These are phyloP conservation scores for Scleroderma bovista DNA, from an alignment of 768 basidiomycete genomes.

Conservation along the genomic window DNA sequence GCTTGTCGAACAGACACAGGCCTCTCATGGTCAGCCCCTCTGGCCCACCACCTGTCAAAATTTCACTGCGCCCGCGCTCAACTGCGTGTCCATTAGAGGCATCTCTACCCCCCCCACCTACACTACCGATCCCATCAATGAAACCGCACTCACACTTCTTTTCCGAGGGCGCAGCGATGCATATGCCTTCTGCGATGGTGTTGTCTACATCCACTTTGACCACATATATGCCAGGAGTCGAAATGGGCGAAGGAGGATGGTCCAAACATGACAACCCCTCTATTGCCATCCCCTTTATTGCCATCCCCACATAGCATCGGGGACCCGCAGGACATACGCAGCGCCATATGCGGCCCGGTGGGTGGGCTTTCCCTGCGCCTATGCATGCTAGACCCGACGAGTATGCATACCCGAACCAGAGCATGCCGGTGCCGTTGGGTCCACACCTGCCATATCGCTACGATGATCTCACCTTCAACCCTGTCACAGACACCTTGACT, in stretches of 20 bases:
- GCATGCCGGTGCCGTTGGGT: background rate
- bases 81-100: constrained; percentile 1
- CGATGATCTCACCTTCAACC: too few relatives aligned
- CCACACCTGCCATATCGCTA: background rate
- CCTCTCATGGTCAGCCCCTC: background rate
- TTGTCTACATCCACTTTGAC: constrained; percentile 1
- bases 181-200: background rate
- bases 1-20: background rate
- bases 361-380: background rate
- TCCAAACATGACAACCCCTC: background rate
- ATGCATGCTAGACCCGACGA: background rate
- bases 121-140: background rate
- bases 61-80: background rate
- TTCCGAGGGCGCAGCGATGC: background rate
- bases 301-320: background rate
- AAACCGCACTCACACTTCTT: background rate
- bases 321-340: background rate
- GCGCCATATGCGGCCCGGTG: background rate
- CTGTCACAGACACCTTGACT: too few relatives aligned
- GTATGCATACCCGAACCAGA: constrained; percentile 1
- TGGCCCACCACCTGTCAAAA: background rate
- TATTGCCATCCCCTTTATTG: too few relatives aligned
- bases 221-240: too few relatives aligned
- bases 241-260: background rate
- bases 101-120: too few relatives aligned